A percentile compares a stretch with the other conserved stretches of the same genome.
These are phyloP conservation scores for Hypoxylon cercidicola DNA, from an alignment of 495 filamentous ascomycete genomes.

Conservation along the genomic window DNA sequence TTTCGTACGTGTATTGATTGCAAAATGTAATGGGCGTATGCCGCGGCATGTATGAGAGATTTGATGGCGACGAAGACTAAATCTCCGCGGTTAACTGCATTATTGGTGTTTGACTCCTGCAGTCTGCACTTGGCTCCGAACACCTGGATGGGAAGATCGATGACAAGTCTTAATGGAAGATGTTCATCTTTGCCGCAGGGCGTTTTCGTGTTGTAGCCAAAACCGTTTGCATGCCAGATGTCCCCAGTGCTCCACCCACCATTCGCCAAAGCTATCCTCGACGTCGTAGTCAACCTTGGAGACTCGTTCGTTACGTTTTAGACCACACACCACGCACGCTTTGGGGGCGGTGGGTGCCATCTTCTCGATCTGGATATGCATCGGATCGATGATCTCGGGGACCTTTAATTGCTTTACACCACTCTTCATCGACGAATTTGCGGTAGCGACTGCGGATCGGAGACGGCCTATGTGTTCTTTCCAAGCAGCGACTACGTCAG, in stretches of 20 bases:
- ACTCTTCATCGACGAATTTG: slow-evolving; percentile 51
- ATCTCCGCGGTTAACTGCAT: not conserved
- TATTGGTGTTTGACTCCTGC: slow-evolving; percentile 6
- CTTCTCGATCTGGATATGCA: slow-evolving; percentile 68
- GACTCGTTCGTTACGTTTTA: slow-evolving; percentile 87
- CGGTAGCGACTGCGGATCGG: slow-evolving; percentile 65
- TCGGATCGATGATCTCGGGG: slow-evolving; percentile 73
- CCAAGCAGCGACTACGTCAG: slow-evolving; percentile 81
- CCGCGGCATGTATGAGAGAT: not conserved
- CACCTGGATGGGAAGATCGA: slow-evolving; percentile 1
- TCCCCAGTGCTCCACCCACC: slow-evolving; percentile 94
- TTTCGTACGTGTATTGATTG: not conserved
- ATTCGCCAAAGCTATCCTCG: slow-evolving; percentile 91
- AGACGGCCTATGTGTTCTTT: slow-evolving; percentile 71
- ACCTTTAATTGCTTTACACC: slow-evolving; percentile 57
- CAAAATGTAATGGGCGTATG: not conserved
- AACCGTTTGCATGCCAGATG: slow-evolving; percentile 83
- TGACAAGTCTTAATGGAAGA: not conserved
- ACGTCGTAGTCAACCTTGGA: slow-evolving; percentile 77
- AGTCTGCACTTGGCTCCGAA: slow-evolving; percentile 1
- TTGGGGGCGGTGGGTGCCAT: slow-evolving; percentile 75
- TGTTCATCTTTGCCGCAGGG: slow-evolving; percentile 71
- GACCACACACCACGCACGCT: slow-evolving; percentile 87
- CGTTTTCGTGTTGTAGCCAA: slow-evolving; percentile 78
- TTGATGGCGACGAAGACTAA: not conserved